These are phyloP conservation scores for Setomelanomma holmii DNA, from an alignment of 2,329 filamentous ascomycete species.

Conservation along the genomic window DNA sequence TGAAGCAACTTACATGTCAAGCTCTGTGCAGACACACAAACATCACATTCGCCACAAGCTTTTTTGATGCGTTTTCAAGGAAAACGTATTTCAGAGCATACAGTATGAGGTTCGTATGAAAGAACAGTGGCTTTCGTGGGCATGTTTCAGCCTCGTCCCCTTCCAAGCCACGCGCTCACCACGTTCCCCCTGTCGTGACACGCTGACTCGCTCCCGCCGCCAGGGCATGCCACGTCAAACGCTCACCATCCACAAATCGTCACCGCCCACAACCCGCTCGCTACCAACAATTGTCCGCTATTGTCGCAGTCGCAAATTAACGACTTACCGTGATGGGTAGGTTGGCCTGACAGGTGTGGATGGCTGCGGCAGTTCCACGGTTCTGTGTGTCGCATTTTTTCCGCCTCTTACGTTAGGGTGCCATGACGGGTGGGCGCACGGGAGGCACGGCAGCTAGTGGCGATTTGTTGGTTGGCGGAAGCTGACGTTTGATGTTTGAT, in stretches of 20 bases:
- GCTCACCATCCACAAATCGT: not conserved
- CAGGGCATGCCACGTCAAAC: slow-evolving; percentile 9
- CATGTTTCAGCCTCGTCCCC: not conserved
- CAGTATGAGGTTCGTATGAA: too few relatives aligned
- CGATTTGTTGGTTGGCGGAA: not conserved
- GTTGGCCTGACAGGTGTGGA: slow-evolving; percentile 21
- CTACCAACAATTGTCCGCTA: not conserved
- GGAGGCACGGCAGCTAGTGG: not conserved
- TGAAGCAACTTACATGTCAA: too few relatives aligned
- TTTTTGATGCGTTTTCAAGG: too few relatives aligned
- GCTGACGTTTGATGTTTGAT: too few relatives aligned
- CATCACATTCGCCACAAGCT: too few relatives aligned
- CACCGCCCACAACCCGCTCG: not conserved
- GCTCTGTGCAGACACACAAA: too few relatives aligned
- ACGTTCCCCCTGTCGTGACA: not conserved
- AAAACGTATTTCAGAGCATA: too few relatives aligned
- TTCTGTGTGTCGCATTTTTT: slow-evolving; percentile 16
- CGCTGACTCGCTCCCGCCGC: slow-evolving; percentile 4
- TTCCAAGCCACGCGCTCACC: too few relatives aligned
- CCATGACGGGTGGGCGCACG: not conserved
- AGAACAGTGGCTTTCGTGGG: too few relatives aligned
- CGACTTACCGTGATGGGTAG: slow-evolving; percentile 20
- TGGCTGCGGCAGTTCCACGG: slow-evolving; percentile 28
- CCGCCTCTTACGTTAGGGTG: slow-evolving; percentile 1
- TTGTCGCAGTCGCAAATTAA: slow-evolving; percentile 9